Conservation (phyloP, 2,329 filamentous ascomycete genomes). For the Pestalotiopsis sp. region DNA sequence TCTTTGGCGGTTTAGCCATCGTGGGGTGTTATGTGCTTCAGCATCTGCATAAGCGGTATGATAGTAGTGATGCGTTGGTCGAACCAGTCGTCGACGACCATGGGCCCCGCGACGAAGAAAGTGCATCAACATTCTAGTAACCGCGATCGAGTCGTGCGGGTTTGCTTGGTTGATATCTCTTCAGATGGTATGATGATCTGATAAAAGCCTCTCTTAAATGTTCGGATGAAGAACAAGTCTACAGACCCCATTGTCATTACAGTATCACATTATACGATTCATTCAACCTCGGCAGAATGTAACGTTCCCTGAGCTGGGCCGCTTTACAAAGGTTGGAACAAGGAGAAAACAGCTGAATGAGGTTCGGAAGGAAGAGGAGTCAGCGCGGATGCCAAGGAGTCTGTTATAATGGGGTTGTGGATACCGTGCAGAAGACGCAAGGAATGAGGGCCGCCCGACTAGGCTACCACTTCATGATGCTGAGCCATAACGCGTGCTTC, state of each 20-base stretch:
- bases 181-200: too few relatives aligned
- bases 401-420: background rate
- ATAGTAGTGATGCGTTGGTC: background rate
- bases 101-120: background rate
- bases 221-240: too few relatives aligned
- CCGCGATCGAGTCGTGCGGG: background rate
- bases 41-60: background rate
- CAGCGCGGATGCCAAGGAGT: background rate
- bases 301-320: too few relatives aligned
- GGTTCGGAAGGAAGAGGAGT: background rate
- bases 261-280: too few relatives aligned
- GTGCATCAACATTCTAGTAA: background rate
- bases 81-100: background rate
- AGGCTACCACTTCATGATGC: background rate
- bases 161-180: background rate
- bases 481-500: too few relatives aligned
- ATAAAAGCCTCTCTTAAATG: too few relatives aligned
- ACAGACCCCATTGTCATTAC: too few relatives aligned
- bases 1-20: constrained; percentile 1
- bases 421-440: background rate
- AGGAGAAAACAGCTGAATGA: background rate
- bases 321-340: background rate
- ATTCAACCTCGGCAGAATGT: too few relatives aligned
- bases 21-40: background rate
- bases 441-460: background rate